Conservation (phyloP, 768 basidiomycete species). For the Boletus rufocinnamomeus region DNA sequence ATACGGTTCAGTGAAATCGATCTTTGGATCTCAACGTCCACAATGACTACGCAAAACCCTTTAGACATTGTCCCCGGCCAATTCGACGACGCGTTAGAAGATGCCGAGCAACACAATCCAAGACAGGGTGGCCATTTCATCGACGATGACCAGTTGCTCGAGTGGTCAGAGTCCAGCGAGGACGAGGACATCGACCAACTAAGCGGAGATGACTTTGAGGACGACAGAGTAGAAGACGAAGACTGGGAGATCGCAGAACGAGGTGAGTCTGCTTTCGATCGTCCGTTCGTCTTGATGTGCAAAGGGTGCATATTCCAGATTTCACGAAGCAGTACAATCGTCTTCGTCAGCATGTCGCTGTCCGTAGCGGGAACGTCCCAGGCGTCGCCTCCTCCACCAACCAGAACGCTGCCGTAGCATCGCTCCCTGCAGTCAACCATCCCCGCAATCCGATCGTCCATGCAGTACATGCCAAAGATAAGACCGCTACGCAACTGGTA, state of each 20-base stretch:
- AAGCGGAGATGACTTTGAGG: conserved; percentile 54
- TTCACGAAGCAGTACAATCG: conserved; percentile 99
- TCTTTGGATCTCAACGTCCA: neutral
- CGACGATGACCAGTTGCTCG: conserved; percentile 39
- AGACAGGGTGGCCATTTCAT: conserved; percentile 44
- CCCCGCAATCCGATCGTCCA: conserved; percentile 42
- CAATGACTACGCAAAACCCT: conserved; percentile 23
- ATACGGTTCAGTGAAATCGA: conserved; percentile 2
- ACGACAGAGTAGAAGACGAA: conserved; percentile 76
- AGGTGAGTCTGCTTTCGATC: conserved; percentile 46
- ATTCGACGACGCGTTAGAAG: conserved; percentile 60
- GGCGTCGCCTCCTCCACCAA: conserved; percentile 56
- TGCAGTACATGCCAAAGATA: conserved; percentile 47
- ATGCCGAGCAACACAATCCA: conserved; percentile 13
- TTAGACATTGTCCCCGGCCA: conserved; percentile 49
- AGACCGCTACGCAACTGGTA: conserved; percentile 70
- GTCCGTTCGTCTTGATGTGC: neutral
- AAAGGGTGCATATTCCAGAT: conserved; percentile 51
- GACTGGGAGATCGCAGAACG: conserved; percentile 87
- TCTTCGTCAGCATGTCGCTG: conserved; percentile 85
- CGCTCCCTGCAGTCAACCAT: conserved; percentile 73
- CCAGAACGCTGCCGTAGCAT: conserved; percentile 50
- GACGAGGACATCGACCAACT: conserved; percentile 31
- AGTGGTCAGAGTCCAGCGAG: conserved; percentile 34
- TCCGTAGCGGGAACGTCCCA: conserved; percentile 70